Conservation (phyloP, 106 monocot species). For the Dactylorhiza incarnata region DNA sequence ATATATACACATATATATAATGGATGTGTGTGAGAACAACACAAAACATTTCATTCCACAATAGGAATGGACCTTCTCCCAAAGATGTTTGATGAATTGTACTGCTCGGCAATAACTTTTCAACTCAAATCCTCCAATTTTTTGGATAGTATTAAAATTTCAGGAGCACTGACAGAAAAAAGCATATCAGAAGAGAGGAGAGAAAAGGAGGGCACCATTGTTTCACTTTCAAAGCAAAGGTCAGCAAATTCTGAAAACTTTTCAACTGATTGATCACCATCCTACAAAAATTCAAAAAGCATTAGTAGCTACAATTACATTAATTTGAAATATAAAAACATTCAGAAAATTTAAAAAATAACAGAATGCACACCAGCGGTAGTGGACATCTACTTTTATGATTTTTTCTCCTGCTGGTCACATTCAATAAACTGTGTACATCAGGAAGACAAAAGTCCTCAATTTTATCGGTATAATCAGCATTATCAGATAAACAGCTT, state of each 20-base stretch:
- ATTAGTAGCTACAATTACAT: not conserved
- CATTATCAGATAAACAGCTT: conserved; percentile 6
- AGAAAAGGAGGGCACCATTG: conserved; percentile 14
- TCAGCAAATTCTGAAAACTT: not conserved
- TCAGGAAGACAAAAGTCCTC: conserved; percentile 48
- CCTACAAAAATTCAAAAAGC: conserved; percentile 15
- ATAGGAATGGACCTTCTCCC: conserved; percentile 48
- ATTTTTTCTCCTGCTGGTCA: conserved; percentile 75
- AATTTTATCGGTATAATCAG: conserved; percentile 9
- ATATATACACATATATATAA: too few species aligned
- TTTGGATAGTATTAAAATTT: conserved; percentile 12
- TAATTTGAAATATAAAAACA: not conserved
- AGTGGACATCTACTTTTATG: conserved; percentile 22
- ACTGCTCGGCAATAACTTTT: conserved; percentile 12
- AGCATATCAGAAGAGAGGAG: not conserved
- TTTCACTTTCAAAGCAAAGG: conserved; percentile 13
- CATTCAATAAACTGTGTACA: conserved; percentile 53
- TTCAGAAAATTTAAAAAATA: not conserved
- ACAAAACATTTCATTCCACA: too few species aligned
- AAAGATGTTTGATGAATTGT: conserved; percentile 56
- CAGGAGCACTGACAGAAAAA: not conserved
- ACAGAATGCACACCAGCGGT: conserved; percentile 20
- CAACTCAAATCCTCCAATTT: conserved; percentile 8
- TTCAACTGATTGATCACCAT: conserved; percentile 8
- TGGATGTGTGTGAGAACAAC: too few species aligned